phyloP scores from a whole-genome alignment of 2,329 filamentous ascomycete species.

The Hypoxylon sp. region DNA sequence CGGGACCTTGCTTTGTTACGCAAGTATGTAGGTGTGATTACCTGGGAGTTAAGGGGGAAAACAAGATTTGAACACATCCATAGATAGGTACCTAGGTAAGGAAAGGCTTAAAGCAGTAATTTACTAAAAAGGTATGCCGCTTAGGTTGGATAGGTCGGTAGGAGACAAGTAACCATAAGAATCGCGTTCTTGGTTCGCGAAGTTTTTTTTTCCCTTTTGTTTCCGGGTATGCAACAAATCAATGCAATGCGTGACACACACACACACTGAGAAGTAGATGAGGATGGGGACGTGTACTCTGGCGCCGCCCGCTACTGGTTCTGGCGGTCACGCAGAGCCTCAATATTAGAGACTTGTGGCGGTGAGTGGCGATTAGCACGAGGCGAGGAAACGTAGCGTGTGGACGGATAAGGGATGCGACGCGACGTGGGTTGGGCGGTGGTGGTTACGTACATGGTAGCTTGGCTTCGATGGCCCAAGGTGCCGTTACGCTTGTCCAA shows the following conservation, averaged over 20 bases:
- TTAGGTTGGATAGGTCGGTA: neutral
- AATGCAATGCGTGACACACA: conserved; percentile 16
- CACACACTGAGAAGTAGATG: neutral
- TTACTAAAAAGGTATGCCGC: neutral
- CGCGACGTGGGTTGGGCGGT: conserved; percentile 3
- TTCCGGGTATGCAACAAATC: neutral
- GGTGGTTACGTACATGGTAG: conserved; percentile 10
- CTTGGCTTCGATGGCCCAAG: conserved; percentile 1
- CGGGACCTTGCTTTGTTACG: neutral
- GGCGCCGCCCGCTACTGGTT: conserved; percentile 5
- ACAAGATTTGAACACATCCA: conserved; percentile 4
- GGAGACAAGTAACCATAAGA: neutral
- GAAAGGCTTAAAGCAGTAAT: neutral
- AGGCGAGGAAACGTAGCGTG: neutral
- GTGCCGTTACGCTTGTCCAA: conserved; percentile 2
- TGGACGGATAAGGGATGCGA: conserved; percentile 8
- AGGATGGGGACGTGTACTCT: neutral
- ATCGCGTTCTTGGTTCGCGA: conserved; percentile 3
- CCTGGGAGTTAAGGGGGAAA: neutral
- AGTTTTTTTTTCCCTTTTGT: neutral
- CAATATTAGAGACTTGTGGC: conserved; percentile 13
- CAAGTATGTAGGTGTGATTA: neutral
- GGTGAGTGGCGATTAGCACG: conserved; percentile 25
- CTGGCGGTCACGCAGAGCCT: conserved; percentile 23
- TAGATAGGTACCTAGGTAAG: neutral